phyloP scores from a whole-genome alignment of 164 flowering plant species.

The Cinnamomum micranthum region DNA sequence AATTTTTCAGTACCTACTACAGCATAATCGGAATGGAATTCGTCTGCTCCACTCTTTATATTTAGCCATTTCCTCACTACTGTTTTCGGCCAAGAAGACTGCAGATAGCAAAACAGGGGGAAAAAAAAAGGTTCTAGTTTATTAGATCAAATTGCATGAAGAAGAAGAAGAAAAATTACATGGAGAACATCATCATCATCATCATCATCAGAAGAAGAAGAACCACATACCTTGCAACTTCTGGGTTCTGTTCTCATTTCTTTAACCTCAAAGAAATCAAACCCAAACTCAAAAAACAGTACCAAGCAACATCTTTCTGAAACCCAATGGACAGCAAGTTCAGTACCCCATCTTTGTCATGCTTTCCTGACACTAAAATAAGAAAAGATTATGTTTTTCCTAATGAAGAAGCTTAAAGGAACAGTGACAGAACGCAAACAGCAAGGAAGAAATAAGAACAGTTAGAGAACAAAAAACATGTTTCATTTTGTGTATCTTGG shows the following conservation, averaged over 20 bases:
- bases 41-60: slow-evolving; percentile 44
- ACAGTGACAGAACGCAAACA: neutral
- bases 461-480: too few species aligned
- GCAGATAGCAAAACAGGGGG: neutral
- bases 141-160: neutral
- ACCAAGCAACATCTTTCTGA: neutral
- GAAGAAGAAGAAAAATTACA: neutral
- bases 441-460: neutral
- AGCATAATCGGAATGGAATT: slow-evolving; percentile 52
- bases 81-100: slow-evolving; percentile 63
- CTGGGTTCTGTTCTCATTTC: slow-evolving; percentile 34
- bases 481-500: too few species aligned
- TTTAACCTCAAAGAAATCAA: neutral
- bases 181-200: too few species aligned
- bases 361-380: neutral
- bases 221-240: slow-evolving; percentile 31
- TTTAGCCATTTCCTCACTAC: slow-evolving; percentile 69
- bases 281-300: neutral
- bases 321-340: neutral
- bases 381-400: neutral
- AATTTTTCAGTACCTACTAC: slow-evolving; percentile 19
- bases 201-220: neutral
- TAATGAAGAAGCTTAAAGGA: neutral
- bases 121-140: neutral
- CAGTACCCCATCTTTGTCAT: neutral